Evolutionary conservation across 106 monocot genomes (phyloP).

Genomic region (Dendrobium nobile): DNA sequence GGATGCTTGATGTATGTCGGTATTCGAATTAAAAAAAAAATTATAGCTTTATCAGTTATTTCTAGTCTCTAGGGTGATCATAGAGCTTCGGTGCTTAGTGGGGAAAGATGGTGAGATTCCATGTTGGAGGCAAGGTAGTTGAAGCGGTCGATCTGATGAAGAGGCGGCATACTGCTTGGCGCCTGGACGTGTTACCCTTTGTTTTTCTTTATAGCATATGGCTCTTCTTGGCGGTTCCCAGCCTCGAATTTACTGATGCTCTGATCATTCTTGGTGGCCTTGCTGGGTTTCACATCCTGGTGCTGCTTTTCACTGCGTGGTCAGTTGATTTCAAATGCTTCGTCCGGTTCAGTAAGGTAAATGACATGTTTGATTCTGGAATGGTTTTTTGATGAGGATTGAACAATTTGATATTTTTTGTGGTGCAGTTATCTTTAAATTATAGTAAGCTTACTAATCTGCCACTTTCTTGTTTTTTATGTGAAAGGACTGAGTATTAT

Average conservation of each 20-base stretch:
- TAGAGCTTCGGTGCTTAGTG: not conserved
- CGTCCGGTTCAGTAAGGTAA: slow-evolving; percentile 80
- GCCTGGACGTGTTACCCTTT: slow-evolving; percentile 86
- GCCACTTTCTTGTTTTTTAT: not conserved
- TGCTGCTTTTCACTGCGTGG: slow-evolving; percentile 91
- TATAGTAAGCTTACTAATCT: not conserved
- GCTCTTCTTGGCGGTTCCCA: slow-evolving; percentile 54
- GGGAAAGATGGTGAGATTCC: slow-evolving; percentile 55
- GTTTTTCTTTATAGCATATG: slow-evolving; percentile 63
- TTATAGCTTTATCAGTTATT: not conserved
- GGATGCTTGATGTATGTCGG: not conserved
- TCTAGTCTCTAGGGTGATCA: not conserved
- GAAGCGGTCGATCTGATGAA: slow-evolving; percentile 67
- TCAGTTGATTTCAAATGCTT: slow-evolving; percentile 82
- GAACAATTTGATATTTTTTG: not conserved
- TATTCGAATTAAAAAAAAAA: not conserved
- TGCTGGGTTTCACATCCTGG: slow-evolving; percentile 54
- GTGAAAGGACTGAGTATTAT: not conserved
- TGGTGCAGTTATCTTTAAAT: not conserved
- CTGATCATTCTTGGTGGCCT: slow-evolving; percentile 71
- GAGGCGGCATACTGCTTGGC: slow-evolving; percentile 56
- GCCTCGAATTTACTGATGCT: slow-evolving; percentile 73
- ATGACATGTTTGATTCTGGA: not conserved
- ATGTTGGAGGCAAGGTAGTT: slow-evolving; percentile 81
- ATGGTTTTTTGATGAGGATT: not conserved